A percentile compares a stretch with the other conserved stretches of the same genome.
Evolutionary conservation across 805 yeast species (phyloP).

Genomic region (Candida maris): DNA sequence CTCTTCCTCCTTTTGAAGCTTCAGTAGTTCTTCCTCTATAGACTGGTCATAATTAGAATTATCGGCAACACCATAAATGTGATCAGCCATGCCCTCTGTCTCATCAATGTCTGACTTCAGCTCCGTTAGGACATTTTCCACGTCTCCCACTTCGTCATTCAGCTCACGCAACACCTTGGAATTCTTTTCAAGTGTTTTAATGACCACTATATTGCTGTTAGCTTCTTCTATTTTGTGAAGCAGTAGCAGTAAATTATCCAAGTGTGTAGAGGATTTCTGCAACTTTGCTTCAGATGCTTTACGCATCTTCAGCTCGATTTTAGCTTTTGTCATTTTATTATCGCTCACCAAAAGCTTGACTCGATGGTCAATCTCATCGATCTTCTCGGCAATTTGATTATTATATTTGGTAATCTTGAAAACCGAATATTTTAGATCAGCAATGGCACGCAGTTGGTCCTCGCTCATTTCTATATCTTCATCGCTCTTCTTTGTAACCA

Average conservation of each 20-base stretch:
- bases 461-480: constrained; percentile 9
- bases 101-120: constrained; percentile 17
- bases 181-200: constrained; percentile 24
- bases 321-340: constrained; percentile 20
- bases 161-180: constrained; percentile 21
- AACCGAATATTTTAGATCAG: constrained; percentile 28
- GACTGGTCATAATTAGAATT: constrained; percentile 16
- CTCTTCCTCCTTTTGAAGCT: constrained; percentile 9
- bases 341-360: constrained; percentile 13
- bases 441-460: constrained; percentile 22
- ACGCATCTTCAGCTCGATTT: constrained; percentile 22
- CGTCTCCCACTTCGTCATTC: constrained; percentile 20
- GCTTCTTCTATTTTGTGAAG: constrained; percentile 28
- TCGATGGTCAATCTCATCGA: constrained; percentile 10
- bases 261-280: constrained; percentile 12
- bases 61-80: constrained; percentile 8
- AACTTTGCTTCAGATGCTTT: constrained; percentile 22
- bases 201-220: constrained; percentile 19
- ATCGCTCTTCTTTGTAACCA: neutral
- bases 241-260: constrained; percentile 23
- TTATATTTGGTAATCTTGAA: constrained; percentile 18
- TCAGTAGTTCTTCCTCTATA: constrained; percentile 22
- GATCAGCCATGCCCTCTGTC: constrained; percentile 18
- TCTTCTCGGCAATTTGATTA: constrained; percentile 10
- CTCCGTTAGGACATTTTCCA: constrained; percentile 22